Conservation (phyloP, 2,329 filamentous ascomycete species). For the Cercospora brassicicola region DNA sequence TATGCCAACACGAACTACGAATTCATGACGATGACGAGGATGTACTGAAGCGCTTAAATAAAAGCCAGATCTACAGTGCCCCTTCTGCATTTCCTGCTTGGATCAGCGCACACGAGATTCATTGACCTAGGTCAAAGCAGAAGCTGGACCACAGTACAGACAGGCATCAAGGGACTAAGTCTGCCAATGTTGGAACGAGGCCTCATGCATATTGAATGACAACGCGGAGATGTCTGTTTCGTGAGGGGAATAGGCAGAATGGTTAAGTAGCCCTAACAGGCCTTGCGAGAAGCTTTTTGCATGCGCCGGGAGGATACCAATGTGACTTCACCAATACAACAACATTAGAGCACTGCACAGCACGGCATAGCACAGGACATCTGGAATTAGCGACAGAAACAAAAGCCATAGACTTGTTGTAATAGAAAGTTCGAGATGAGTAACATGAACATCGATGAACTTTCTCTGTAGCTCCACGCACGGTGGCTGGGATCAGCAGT, state of each 20-base stretch:
- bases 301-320: not conserved
- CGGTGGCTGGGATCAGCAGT: not conserved
- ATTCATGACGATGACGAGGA: not conserved
- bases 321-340: slow-evolving; percentile 4
- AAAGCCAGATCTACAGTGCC: not conserved
- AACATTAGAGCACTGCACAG: slow-evolving; percentile 14
- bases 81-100: not conserved
- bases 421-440: not conserved
- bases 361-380: not conserved
- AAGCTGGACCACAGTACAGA: not conserved
- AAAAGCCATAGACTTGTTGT: slow-evolving; percentile 6
- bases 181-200: not conserved
- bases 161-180: not conserved
- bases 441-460: not conserved
- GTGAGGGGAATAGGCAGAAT: not conserved
- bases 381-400: not conserved
- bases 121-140: not conserved
- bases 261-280: not conserved
- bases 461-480: not conserved
- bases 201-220: not conserved
- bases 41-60: not conserved
- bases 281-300: not conserved
- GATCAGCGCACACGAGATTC: not conserved
- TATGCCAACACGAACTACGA: slow-evolving; percentile 20
- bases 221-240: not conserved